Evolutionary conservation across 2,329 filamentous ascomycete species (phyloP).

Genomic region (Colletotrichum aenigma): DNA sequence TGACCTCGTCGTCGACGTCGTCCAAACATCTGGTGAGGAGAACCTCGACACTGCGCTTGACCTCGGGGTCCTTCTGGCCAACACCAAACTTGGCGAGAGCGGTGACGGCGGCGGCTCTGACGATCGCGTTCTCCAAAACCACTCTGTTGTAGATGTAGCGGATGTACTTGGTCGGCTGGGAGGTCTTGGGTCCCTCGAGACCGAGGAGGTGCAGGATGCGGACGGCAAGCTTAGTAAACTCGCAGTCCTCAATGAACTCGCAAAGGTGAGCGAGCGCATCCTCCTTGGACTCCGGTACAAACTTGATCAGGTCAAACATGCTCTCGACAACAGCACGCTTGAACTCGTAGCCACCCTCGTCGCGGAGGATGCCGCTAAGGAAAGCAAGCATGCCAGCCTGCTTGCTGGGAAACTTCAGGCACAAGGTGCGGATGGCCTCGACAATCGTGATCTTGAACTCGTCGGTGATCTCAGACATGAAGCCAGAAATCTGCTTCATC

Average conservation of each 20-base stretch:
- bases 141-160: conserved; percentile 99
- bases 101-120: conserved; percentile 92
- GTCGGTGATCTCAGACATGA: conserved; percentile 99
- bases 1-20: conserved; percentile 96
- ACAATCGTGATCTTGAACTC: conserved; percentile 99
- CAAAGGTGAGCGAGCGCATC: conserved; percentile 91
- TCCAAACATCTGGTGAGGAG: conserved; percentile 92
- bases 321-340: conserved; percentile 97
- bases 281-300: conserved; percentile 86
- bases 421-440: conserved; percentile 94
- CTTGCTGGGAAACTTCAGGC: conserved; percentile 97
- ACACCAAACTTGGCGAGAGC: conserved; percentile 97
- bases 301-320: conserved; percentile 99
- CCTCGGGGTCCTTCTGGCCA: conserved; percentile 92
- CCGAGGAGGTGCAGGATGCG: conserved; percentile 94
- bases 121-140: conserved; percentile 94
- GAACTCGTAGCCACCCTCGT: conserved; percentile 98
- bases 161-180: conserved; percentile 97
- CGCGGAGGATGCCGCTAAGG: conserved; percentile 93
- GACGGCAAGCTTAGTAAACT: conserved; percentile 97
- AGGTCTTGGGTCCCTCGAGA: conserved; percentile 91
- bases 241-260: conserved; percentile 99
- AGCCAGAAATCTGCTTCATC: conserved; percentile 98
- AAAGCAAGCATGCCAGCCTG: conserved; percentile 98
- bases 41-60: conserved; percentile 94